Evolutionary conservation across 257 asterid genomes (phyloP), one percentile per base, ranked within the genome.

Genomic region (Solanum piurae): DNA sequence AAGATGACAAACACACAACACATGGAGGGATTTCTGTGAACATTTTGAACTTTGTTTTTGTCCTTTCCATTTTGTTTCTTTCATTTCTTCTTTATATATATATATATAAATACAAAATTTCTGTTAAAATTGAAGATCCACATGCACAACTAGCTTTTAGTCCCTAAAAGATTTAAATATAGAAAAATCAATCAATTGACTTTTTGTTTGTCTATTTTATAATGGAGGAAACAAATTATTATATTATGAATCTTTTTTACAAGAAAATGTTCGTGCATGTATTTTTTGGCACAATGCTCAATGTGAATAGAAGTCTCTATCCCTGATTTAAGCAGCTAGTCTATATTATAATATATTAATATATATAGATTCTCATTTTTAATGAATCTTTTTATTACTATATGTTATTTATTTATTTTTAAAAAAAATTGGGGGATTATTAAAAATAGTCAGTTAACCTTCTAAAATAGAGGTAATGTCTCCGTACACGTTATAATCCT

Each of bases 301-400:
- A 91, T 72, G 74, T 92, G 94, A 92, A 92, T 93, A 90, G 94
- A 93, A 93, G 90, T 90, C 93, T 93, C 93, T 90, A 90, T 90
- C 90, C 94, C 91, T 84, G 87, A 86, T 68, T 91, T 91, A 66
- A 83, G 88, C 85, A 62, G 58, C 75, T 55, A 85, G 85, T 46
- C 72, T 76, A 38, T 83, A 46, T 9, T 62, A 62, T 62, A 23
- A 29, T 10, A 23, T 21, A 21, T 21, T 21, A 18, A 2, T 55
- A 16, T 55, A 18, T 55, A 16, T 75, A 89, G 88, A 90, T 90
- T 68, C 31, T 71, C 31, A 60, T 36, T 73, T 38, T 25, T 7
- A 29, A 6, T 25, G 33, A 20, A 25, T 14, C 33, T 40, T 86
- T n/a, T 66, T n/a, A 12, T 12, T 25, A 20, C n/a, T 16, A 10